Evolutionary conservation across 331 rosid genomes (phyloP), one percentile per base, ranked within the genome.

Genomic region (Malus hybrid): DNA sequence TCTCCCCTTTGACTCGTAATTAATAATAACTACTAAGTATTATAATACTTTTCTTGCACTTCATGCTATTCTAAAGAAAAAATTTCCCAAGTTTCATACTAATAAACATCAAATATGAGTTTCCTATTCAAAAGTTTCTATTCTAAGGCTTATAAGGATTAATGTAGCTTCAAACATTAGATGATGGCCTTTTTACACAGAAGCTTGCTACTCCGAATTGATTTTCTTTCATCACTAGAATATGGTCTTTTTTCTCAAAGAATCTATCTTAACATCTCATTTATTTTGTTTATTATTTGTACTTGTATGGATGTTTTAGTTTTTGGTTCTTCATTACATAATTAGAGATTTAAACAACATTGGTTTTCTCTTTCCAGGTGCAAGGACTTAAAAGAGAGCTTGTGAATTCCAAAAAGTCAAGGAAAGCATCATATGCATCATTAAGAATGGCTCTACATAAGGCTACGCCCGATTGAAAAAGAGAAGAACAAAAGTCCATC

Each of bases 401-500:
- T 80, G 72, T 84, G 52, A 85, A 72, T 82, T 97, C 96, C 70
- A 90, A 90, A 86, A 89, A 89, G 71, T 83, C 89, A 66, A 88
- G 96, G 88, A 95, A 92, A 81, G 86, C 77, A 16, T 97, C 99
- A 68, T 92, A 94, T 73, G 86, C 85, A n/a, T 89, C 93, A 29
- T 84, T 95, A 80, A 89, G 97, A 82, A 78, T 27, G 86, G 93
- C 97, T 84, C 82, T 95, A 76, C 96, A 92, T 76, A 89, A 89
- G 76, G 79, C 80, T 85, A 73, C 86, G 99, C 56, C 80, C 92
- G 65, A 84, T 86, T 85, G 99, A 95, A 80, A 93, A 91, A 87
- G 99, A 95, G 87, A 95, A 89, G 85, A 90, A 92, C 86, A 95
- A 92, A 84, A 90, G 97, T 83, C 97, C 97, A 81, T 95, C 99